Conservation (phyloP, 1,284 basidiomycete genomes). For the Xerocomus amazonicus region DNA sequence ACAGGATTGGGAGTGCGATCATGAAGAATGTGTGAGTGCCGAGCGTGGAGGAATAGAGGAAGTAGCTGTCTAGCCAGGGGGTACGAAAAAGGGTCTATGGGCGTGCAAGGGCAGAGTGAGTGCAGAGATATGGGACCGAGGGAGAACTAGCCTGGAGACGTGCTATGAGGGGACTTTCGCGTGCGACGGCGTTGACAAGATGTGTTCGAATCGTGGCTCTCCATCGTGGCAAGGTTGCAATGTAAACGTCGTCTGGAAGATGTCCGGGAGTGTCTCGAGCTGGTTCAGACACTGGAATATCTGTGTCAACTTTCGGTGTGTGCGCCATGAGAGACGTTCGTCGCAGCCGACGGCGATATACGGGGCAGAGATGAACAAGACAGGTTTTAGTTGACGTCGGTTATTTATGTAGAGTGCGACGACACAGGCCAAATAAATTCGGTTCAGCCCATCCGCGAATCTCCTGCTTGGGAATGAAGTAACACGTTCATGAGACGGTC, state of each 20-base stretch:
- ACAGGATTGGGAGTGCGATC: conserved; percentile 80
- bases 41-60: conserved; percentile 86
- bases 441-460: too few relatives aligned
- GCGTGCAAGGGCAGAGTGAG: conserved; percentile 2
- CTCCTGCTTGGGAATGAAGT: too few relatives aligned
- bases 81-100: conserved; percentile 55
- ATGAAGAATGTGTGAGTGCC: conserved; percentile 97
- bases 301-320: conserved; percentile 3
- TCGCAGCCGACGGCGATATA: not conserved
- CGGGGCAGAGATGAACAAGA: not conserved
- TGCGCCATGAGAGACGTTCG: not conserved
- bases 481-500: too few relatives aligned
- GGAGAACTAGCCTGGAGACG: conserved; percentile 57
- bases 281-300: not conserved
- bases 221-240: conserved; percentile 45
- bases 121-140: not conserved
- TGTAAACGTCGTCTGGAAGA: conserved; percentile 26
- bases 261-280: conserved; percentile 14
- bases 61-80: conserved; percentile 80
- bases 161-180: conserved; percentile 67
- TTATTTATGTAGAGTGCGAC: not conserved
- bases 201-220: conserved; percentile 57
- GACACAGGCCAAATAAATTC: too few relatives aligned
- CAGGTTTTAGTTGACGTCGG: not conserved
- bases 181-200: conserved; percentile 57